These are phyloP conservation scores for Aspergillus neoniger DNA, from an alignment of 2,329 filamentous ascomycete genomes.

Conservation along the genomic window DNA sequence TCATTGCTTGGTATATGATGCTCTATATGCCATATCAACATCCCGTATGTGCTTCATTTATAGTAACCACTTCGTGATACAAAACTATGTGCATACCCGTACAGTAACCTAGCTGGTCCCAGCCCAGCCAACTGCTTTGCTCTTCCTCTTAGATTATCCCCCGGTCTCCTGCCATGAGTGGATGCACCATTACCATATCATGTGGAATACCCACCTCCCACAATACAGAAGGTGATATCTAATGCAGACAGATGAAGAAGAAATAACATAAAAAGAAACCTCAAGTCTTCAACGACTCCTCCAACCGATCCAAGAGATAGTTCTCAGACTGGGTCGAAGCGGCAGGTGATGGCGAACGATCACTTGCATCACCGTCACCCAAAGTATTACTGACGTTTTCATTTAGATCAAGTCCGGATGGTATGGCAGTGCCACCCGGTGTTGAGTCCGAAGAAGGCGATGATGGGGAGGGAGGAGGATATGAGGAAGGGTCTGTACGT, in stretches of 20 bases:
- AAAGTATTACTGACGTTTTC: no score
- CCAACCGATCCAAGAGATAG: conserved; percentile 27
- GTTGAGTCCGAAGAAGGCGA: neutral
- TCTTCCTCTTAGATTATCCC: neutral
- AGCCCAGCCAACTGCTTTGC: neutral
- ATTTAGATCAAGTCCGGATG: neutral
- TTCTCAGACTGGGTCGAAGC: conserved; percentile 25
- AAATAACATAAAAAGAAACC: neutral
- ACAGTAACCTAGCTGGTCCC: neutral
- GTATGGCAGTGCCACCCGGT: neutral
- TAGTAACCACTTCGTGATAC: no score
- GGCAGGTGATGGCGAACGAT: conserved; percentile 22
- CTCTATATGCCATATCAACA: no score
- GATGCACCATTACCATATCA: neutral
- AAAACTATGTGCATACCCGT: neutral
- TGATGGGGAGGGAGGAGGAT: neutral
- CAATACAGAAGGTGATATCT: neutral
- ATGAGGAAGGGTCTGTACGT: neutral
- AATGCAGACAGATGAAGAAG: neutral
- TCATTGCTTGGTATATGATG: no score
- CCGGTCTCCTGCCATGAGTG: neutral
- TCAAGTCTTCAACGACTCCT: conserved; percentile 23
- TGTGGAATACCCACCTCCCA: neutral
- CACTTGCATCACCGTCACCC: neutral
- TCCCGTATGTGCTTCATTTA: no score